Base-by-base conservation (phyloP, 192 early-diverging fungal species). In the Backusella tuberculispora region DNA sequence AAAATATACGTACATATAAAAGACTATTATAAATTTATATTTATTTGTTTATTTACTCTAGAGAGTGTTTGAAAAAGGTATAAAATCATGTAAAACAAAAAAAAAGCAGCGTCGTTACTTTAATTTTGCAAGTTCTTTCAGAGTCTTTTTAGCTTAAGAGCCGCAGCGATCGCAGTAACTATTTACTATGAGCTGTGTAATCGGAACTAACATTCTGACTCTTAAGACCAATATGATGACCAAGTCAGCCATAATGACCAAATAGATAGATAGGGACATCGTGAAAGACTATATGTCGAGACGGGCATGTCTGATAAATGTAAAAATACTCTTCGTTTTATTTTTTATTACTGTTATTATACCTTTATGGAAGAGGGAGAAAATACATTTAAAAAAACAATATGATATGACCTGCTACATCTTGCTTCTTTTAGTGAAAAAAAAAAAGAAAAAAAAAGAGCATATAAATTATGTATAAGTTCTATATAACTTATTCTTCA, bases 291-390 rank as follows among this genome's bases (percentile, higher is more conserved):
- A 56, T 56, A 56, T 56, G 50, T 56, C 50, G 50, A 56, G 50
- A 56, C 50, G 50, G 50, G 50, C 50, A 56, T 56, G 50, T 56
- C 50, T 56, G 50, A 56, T 56, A 56, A 56, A 56, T 10, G 50
- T 56, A 56, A 56, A 56, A n/a, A 56, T 21, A 56, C 50, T 24
- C 19, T 56, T 24, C 7, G 7, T 5, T 42, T 42, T 42, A 5
- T 42, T 7, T 56, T 56, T 56, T 56, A n/a, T n/a, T n/a, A n/a
- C n/a, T n/a, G n/a, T n/a, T 56, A 5, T 45, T 45, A 5, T 45
- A 12, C 44, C 44, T 45, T 42, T 42, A 5, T 3, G 7, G 4
- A 42, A 7, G 41, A 12, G 44, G 9, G 47, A 48, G 47, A 13
- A n/a, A 48, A 21, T 56, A 21, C 17, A 50, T 15, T 19, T 17